Base-by-base conservation (phyloP, 805 yeast species). In the Sporopachydermia quercuum region DNA sequence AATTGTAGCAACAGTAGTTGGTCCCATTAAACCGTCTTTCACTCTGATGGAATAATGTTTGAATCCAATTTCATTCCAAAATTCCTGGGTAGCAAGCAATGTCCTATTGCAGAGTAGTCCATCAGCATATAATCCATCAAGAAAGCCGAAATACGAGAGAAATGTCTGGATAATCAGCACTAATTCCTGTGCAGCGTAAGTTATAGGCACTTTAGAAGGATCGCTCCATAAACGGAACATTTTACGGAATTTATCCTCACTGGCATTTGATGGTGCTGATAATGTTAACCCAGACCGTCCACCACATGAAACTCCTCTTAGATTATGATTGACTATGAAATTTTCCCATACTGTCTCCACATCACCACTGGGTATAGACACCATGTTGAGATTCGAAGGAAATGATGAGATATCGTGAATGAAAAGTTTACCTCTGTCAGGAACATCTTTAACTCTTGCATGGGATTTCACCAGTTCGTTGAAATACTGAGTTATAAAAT, bases 31-130 rank as follows among this genome's bases (percentile, higher is more conserved):
- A 0, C 79, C 80, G 42, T 71, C 74, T 42, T 63, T 68, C 16
- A 69, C 63, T 4, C 45, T 50, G 6, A 48, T 47, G 3, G 56
- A 47, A 44, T 51, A 60, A 35, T 43, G 45, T 40, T 19, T 27
- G 3, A 63, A 56, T 0, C 94, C 95, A 45, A 79, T 69, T 27
- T 72, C 54, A 30, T 64, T 65, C 96, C 97, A 89, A 96, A 97
- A 89, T 36, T 66, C 63, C 2, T 56, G 50, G 16, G 85, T 68
- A 0, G 93, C 93, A 16, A 59, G 65, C 44, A 78, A 78, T 0
- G 98, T 89, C 42, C 70, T 66, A 42, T 74, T 71, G 55, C 97
- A 89, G 2, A 86, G 60, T 13, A 89, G 60, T 0, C 98, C 97
- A 58, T 91, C 96, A 42, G 83, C 82, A 46, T 69, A 74, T 19